These are phyloP conservation scores for Ogataea corticis DNA, from an alignment of 805 yeast species.

Conservation along the genomic window DNA sequence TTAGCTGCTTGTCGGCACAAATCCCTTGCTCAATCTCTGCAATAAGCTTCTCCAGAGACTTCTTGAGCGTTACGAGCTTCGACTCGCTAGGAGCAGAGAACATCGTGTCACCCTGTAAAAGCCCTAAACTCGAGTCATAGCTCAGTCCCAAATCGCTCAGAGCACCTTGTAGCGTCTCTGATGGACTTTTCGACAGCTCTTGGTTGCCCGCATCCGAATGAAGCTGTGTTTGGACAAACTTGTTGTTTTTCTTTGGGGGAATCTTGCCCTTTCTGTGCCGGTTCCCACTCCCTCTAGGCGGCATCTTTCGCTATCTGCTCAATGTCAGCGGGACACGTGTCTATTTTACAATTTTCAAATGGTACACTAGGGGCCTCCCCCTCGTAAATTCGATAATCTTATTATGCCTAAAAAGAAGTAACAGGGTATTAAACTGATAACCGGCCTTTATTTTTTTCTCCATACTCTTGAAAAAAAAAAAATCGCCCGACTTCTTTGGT, in stretches of 20 bases:
- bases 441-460: background rate
- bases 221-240: conserved; percentile 9
- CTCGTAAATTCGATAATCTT: background rate
- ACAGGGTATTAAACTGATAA: background rate
- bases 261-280: conserved; percentile 27
- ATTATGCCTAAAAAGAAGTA: background rate
- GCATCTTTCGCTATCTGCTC: conserved; percentile 18
- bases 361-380: conserved; percentile 2
- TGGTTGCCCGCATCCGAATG: background rate
- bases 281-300: conserved; percentile 24
- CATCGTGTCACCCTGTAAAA: conserved; percentile 56
- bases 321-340: background rate
- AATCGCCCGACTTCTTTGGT: conserved; percentile 5
- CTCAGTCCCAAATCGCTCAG: conserved; percentile 51
- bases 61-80: conserved; percentile 25
- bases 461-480: background rate
- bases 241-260: conserved; percentile 23
- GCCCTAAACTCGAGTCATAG: conserved; percentile 60
- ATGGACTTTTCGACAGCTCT: conserved; percentile 31
- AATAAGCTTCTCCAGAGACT: conserved; percentile 41
- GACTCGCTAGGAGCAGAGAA: conserved; percentile 35
- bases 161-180: conserved; percentile 48
- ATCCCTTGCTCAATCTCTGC: conserved; percentile 39
- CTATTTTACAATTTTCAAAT: background rate
- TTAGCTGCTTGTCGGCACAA: conserved; percentile 20